These are phyloP conservation scores for Mycena vulgaris DNA, from an alignment of 768 basidiomycete genomes.

Conservation along the genomic window DNA sequence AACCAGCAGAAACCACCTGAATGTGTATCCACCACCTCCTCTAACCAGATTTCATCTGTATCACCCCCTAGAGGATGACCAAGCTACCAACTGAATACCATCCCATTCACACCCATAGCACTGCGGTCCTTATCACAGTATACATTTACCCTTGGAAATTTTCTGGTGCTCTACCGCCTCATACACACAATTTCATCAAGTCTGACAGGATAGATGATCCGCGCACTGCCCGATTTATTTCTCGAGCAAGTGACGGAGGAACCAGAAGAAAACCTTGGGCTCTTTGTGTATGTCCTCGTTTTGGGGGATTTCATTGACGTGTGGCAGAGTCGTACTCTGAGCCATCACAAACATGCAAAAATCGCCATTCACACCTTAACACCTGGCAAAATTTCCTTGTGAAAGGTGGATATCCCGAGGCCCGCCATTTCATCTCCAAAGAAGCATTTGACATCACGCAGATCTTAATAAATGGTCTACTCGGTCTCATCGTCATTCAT, in stretches of 20 bases:
- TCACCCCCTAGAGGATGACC: no score
- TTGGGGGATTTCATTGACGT: slow-evolving; percentile 40
- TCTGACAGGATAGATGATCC: slow-evolving; percentile 48
- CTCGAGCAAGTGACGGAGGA: slow-evolving; percentile 30
- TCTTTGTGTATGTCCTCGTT: slow-evolving; percentile 46
- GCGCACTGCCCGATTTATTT: slow-evolving; percentile 44
- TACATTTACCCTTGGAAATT: not conserved
- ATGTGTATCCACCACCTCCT: no score
- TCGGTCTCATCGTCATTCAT: no score
- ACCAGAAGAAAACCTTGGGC: slow-evolving; percentile 28
- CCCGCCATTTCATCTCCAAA: no score
- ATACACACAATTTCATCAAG: not conserved
- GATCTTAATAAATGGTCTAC: slow-evolving; percentile 41
- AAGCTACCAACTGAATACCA: no score
- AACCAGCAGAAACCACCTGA: no score
- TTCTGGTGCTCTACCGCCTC: not conserved
- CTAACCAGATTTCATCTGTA: no score
- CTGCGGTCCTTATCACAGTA: no score
- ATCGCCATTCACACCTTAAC: slow-evolving; percentile 35
- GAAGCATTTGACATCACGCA: slow-evolving; percentile 41
- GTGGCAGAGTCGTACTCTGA: slow-evolving; percentile 36
- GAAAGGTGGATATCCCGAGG: no score
- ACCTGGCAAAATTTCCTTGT: no score
- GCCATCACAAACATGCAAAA: slow-evolving; percentile 31
- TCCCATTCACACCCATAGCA: no score